phyloP scores from a whole-genome alignment of 495 filamentous ascomycete genomes.

The Chaetomium fimeti region DNA sequence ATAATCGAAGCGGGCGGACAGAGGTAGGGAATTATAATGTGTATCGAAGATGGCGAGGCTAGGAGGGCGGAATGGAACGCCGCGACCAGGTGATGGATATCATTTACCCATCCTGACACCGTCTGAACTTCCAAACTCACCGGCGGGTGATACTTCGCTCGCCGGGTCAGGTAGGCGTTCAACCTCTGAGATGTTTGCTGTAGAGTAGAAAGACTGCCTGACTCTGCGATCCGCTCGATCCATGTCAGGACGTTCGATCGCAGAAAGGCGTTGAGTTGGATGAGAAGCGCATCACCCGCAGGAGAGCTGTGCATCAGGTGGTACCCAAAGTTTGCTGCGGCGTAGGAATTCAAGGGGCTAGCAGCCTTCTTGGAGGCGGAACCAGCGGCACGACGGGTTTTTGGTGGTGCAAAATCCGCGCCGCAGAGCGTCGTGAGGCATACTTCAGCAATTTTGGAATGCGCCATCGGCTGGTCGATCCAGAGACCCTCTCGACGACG shows the following conservation, averaged over 20 bases:
- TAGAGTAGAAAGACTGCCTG: conserved; percentile 5
- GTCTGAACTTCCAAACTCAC: background rate
- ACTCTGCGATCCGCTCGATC: conserved; percentile 16
- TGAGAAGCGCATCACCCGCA: conserved; percentile 7
- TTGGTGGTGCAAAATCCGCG: conserved; percentile 15
- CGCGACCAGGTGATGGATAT: conserved; percentile 10
- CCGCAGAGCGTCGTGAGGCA: conserved; percentile 25
- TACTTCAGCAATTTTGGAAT: conserved; percentile 21
- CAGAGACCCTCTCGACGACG: conserved; percentile 13
- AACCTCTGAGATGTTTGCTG: conserved; percentile 8
- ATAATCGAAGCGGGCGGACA: conserved; percentile 21
- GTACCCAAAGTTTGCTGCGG: conserved; percentile 22
- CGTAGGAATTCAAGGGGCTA: conserved; percentile 19
- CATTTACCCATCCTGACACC: conserved; percentile 5
- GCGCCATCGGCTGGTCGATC: conserved; percentile 14
- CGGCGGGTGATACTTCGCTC: too few species aligned
- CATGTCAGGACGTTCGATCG: conserved; percentile 25
- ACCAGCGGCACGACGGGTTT: background rate
- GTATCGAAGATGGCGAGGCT: conserved; percentile 19
- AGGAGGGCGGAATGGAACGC: conserved; percentile 14
- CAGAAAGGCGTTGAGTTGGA: conserved; percentile 15
- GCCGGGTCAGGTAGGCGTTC: background rate
- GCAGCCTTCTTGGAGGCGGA: conserved; percentile 5
- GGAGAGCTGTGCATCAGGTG: conserved; percentile 24
- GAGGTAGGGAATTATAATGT: conserved; percentile 18